These are phyloP conservation scores for Lavandula angustifolia DNA, from an alignment of 257 asterid species.

Conservation along the genomic window DNA sequence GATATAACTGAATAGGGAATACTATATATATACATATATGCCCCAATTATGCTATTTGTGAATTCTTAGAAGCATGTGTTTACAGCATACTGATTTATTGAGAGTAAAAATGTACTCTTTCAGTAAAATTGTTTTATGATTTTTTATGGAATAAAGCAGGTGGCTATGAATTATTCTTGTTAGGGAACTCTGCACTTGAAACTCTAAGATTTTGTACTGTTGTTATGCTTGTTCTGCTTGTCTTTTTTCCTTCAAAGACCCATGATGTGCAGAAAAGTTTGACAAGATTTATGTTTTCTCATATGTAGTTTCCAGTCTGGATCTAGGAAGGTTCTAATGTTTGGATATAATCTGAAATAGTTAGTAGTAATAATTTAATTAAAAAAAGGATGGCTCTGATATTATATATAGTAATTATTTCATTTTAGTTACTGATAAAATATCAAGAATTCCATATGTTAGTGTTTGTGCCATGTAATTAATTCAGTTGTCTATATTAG, in stretches of 20 bases:
- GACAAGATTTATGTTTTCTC: no score
- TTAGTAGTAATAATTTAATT: background rate
- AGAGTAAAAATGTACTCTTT: background rate
- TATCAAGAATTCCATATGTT: background rate
- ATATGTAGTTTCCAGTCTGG: background rate
- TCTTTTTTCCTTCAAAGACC: background rate
- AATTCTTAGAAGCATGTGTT: background rate
- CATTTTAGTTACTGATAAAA: slow-evolving; percentile 12
- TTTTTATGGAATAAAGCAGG: background rate
- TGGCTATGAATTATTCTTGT: slow-evolving; percentile 4
- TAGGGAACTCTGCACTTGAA: background rate
- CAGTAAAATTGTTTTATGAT: background rate
- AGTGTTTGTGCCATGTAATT: background rate
- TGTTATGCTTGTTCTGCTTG: background rate
- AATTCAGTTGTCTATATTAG: background rate
- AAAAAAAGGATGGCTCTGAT: background rate
- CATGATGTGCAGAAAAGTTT: no score
- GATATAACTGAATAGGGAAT: slow-evolving; percentile 8
- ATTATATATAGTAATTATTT: background rate
- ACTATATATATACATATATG: background rate
- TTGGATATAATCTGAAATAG: background rate
- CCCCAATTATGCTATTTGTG: slow-evolving; percentile 10
- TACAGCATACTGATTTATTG: no score
- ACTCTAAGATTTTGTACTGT: background rate
- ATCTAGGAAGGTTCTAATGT: background rate